Evolutionary conservation across 495 filamentous ascomycete genomes (phyloP).

Genomic region (Aspergillus coremiiformis): DNA sequence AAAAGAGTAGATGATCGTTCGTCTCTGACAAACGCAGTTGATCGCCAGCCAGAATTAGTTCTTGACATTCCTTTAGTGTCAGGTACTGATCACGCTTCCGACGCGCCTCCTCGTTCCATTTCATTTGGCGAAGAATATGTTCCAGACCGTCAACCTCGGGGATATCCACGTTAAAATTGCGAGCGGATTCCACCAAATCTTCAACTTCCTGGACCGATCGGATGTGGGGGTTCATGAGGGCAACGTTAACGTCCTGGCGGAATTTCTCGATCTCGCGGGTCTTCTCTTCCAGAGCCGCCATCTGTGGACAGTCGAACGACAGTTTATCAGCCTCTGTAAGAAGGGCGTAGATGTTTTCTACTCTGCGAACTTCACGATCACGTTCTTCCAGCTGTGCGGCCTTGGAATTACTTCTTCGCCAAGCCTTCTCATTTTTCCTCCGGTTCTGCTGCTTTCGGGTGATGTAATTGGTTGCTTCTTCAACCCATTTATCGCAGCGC

Average conservation of each 20-base stretch:
- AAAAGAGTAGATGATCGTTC: slow-evolving; percentile 68
- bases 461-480: slow-evolving; percentile 94
- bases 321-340: slow-evolving; percentile 79
- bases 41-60: slow-evolving; percentile 66
- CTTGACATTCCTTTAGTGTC: slow-evolving; percentile 67
- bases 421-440: slow-evolving; percentile 91
- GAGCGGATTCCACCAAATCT: slow-evolving; percentile 79
- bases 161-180: slow-evolving; percentile 87
- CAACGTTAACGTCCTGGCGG: slow-evolving; percentile 65
- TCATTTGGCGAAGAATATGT: slow-evolving; percentile 71
- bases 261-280: slow-evolving; percentile 81
- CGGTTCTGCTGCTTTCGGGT: slow-evolving; percentile 97
- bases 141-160: slow-evolving; percentile 85
- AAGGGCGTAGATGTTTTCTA: slow-evolving; percentile 81
- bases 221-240: slow-evolving; percentile 53
- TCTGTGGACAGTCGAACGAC: slow-evolving; percentile 92
- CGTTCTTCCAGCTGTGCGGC: slow-evolving; percentile 80
- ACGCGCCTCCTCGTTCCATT: slow-evolving; percentile 77
- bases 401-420: slow-evolving; percentile 72
- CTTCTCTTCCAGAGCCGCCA: slow-evolving; percentile 77
- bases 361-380: slow-evolving; percentile 79
- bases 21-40: slow-evolving; percentile 68
- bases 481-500: slow-evolving; percentile 94
- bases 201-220: slow-evolving; percentile 69
- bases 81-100: slow-evolving; percentile 53